Base-by-base conservation (phyloP, 192 early-diverging fungal genomes). In the Coemansia sp. region DNA sequence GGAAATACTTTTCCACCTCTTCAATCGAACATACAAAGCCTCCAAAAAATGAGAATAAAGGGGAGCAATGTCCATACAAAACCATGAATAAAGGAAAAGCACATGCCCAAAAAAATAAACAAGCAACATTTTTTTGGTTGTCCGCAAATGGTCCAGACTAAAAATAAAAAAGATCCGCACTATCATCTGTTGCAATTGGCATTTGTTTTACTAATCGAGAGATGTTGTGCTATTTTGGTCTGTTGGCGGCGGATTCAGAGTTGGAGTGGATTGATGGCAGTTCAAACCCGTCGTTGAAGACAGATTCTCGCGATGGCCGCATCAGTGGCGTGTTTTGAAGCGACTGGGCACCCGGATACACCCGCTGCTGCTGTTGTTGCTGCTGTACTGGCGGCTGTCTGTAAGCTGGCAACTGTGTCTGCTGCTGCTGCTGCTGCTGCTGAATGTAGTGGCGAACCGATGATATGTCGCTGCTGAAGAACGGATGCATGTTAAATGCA, bases 381-480 rank as follows among this genome's bases (percentile, higher is more conserved):
- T 8, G 13, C 4, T 8, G 42, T n/a, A 41, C 37, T 36, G 55
- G 16, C 55, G 26, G 18, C 41, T 13, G 36, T 41, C 46, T 48
- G 57, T 22, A 26, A 13, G 19, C 9, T 22, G 21, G 15, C 21
- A 22, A 21, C 22, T 54, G 51, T 12, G 51, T 57, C 39, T 59
- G 62, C 48, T 58, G 61, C 57, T 52, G 66, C 61, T 66, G 73
- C 49, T 46, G 46, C 41, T 61, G 57, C 26, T 60, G 69, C 19
- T 75, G 73, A 43, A 80, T 32, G 68, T 76, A 71, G 61, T 81
- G 78, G 61, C 78, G 71, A 26, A 76, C 63, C 21, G 78, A 81
- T n/a, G 78, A 72, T 18, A 81, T 66, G 37, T 81, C 74, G 58
- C 60, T 76, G 75, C 45, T 72, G 46, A 72, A 76, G 59, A 81